Base-by-base conservation (phyloP, 768 basidiomycete species). In the Mycena chlorophos region DNA sequence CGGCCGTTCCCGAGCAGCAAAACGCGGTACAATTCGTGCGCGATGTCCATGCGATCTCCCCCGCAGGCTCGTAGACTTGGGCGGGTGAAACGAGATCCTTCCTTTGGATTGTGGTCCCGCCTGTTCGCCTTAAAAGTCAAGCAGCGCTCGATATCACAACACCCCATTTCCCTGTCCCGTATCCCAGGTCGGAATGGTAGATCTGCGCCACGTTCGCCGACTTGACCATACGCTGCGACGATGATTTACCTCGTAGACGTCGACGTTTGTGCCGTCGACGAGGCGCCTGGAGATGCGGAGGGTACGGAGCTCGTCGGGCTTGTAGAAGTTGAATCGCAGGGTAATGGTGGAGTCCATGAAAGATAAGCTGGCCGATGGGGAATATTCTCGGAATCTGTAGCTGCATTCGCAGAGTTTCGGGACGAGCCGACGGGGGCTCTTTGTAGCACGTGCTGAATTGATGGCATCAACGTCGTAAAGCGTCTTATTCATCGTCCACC, bases 31-130 rank as follows among this genome's bases (percentile, higher is more conserved):
- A 78, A 49, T 75, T 78, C 46, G 69, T 67, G 46, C 71, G 68
- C 3, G 79, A 77, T 38, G 68, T 66, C 83, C 83, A 85, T 47
- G 80, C 77, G 53, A 85, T 76, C 30, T 76, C 69, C 3, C 83
- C 84, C 2, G 81, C 82, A 17, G 73, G 73, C 63, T 85, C 83
- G 60, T 79, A 83, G 19, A 71, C 34, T 10, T 37, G n/a, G n/a
- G n/a, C 61, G 16, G 65, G 51, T 1, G 78, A 81, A 5, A 61
- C 63, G 12, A 72, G 48, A 61, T 84, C 83, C 59, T 73, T 78
- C 49, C 82, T 76, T 52, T 75, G 73, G 52, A 79, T 80, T 3
- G 75, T 75, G 4, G 82, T 83, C 12, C 71, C 71, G 1, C 78
- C 76, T n/a, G n/a, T n/a, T n/a, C n/a, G n/a, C n/a, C n/a, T n/a